Conservation (phyloP, 2,329 filamentous ascomycete genomes). For the Fusarium nygamai region DNA sequence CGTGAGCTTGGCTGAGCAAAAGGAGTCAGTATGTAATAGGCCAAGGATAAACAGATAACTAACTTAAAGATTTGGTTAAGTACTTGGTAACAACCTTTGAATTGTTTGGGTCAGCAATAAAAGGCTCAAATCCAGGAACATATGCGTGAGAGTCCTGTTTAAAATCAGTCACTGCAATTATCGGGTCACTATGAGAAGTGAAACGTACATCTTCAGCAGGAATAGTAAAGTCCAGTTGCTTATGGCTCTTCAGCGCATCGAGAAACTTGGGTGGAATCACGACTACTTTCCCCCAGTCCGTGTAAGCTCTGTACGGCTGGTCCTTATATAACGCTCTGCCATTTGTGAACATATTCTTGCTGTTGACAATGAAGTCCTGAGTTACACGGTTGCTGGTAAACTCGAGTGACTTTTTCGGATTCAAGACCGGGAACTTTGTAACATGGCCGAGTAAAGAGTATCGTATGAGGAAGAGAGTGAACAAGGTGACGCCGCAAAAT, state of each 20-base stretch:
- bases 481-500: background rate
- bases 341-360: background rate
- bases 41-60: background rate
- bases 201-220: background rate
- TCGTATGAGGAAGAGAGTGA: background rate
- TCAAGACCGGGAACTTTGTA: background rate
- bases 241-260: background rate
- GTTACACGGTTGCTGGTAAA: background rate
- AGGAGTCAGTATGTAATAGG: background rate
- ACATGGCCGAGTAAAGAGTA: background rate
- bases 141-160: slow-evolving; percentile 1
- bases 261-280: background rate
- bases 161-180: background rate
- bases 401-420: background rate
- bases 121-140: background rate
- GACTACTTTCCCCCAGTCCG: background rate
- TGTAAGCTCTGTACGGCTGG: background rate
- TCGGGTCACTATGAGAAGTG: background rate
- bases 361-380: background rate
- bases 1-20: background rate
- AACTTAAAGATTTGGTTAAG: background rate
- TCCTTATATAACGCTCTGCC: background rate
- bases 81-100: background rate
- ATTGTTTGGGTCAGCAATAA: background rate
- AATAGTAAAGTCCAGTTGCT: background rate